phyloP scores from a whole-genome alignment of 148 eudicot genomes.

The Chenopodium suecicum region DNA sequence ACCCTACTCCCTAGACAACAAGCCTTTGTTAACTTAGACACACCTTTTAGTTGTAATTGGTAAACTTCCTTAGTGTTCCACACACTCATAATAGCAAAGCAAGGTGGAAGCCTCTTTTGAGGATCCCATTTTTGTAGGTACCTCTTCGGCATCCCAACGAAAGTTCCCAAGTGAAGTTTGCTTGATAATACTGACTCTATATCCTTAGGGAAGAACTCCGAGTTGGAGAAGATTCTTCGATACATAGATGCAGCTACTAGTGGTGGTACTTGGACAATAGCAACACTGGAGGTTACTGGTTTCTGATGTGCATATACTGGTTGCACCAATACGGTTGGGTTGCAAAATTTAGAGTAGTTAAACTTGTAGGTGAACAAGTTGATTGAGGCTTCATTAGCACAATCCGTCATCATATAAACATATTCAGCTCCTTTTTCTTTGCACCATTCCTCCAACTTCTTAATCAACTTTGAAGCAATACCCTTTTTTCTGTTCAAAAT shows the following conservation, averaged over 20 bases:
- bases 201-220: slow-evolving; percentile 73
- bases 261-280: slow-evolving; percentile 44
- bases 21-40: slow-evolving; percentile 51
- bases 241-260: slow-evolving; percentile 45
- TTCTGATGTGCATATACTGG: slow-evolving; percentile 74
- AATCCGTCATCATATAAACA: slow-evolving; percentile 87
- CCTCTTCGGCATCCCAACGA: slow-evolving; percentile 60
- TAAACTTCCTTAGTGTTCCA: slow-evolving; percentile 91
- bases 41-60: slow-evolving; percentile 71
- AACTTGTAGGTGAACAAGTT: slow-evolving; percentile 69
- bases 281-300: slow-evolving; percentile 40
- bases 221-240: slow-evolving; percentile 34
- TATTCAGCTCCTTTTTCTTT: slow-evolving; percentile 58
- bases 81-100: slow-evolving; percentile 71
- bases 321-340: slow-evolving; percentile 60
- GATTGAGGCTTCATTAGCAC: slow-evolving; percentile 63
- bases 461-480: slow-evolving; percentile 55
- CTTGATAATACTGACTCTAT: slow-evolving; percentile 48
- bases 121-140: slow-evolving; percentile 48
- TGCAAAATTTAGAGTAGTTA: slow-evolving; percentile 54
- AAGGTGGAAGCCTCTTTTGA: slow-evolving; percentile 44
- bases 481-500: slow-evolving; percentile 53
- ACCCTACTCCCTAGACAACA: slow-evolving; percentile 59
- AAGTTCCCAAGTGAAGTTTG: slow-evolving; percentile 71
- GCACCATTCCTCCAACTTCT: slow-evolving; percentile 66